phyloP scores from a whole-genome alignment of 371 early-diverging fungal genomes.

The Vairimorpha apis region DNA sequence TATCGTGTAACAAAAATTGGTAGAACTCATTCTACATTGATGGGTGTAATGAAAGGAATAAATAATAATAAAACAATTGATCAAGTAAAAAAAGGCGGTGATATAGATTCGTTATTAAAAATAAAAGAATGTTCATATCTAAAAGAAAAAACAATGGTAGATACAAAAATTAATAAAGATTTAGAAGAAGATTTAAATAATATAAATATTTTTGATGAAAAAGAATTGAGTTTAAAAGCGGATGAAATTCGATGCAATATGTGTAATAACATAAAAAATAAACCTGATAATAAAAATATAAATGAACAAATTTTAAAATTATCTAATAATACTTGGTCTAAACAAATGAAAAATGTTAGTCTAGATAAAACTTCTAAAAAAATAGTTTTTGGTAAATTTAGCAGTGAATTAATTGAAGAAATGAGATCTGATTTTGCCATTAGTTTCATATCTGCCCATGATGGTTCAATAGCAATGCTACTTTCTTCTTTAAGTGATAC shows the following conservation, averaged over 20 bases:
- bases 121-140: conserved; percentile 4
- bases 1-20: conserved; percentile 29
- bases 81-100: conserved; percentile 6
- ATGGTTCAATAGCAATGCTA: conserved; percentile 41
- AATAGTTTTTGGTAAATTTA: conserved; percentile 43
- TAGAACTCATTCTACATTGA: conserved; percentile 41
- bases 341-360: conserved; percentile 4
- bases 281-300: conserved; percentile 25
- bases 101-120: conserved; percentile 6
- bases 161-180: neutral
- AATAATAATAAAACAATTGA: neutral
- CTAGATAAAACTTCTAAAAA: conserved; percentile 11
- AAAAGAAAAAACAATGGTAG: neutral
- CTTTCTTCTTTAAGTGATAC: conserved; percentile 39
- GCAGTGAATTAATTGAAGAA: conserved; percentile 14
- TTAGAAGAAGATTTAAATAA: neutral
- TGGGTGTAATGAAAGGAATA: conserved; percentile 36
- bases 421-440: conserved; percentile 16
- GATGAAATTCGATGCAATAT: conserved; percentile 6
- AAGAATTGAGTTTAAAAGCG: neutral
- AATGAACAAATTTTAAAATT: conserved; percentile 30
- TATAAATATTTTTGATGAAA: neutral
- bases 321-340: conserved; percentile 21
- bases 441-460: conserved; percentile 51
- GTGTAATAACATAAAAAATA: conserved; percentile 36